These are phyloP conservation scores for Extremus antarcticus DNA, from an alignment of 495 filamentous ascomycete species.

Conservation along the genomic window DNA sequence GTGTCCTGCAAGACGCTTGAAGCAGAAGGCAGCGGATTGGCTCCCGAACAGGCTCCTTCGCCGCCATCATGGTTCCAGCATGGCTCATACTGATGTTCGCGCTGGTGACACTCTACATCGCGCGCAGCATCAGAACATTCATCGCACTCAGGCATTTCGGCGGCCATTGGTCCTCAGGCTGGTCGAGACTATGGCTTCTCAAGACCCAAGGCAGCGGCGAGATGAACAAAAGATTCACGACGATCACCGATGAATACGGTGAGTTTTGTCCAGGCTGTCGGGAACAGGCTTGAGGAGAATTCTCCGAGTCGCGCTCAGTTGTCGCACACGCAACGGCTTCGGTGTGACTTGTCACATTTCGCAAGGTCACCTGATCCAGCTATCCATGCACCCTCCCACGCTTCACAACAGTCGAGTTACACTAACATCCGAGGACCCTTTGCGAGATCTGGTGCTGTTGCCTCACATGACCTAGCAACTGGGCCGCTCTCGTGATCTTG, in stretches of 20 bases:
- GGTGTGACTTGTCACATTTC: not conserved
- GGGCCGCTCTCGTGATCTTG: not conserved
- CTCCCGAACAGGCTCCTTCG: not conserved
- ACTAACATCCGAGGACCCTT: too few relatives aligned
- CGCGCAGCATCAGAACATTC: constrained; percentile 15
- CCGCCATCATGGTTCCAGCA: constrained; percentile 9
- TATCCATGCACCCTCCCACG: too few relatives aligned
- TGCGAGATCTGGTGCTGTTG: too few relatives aligned
- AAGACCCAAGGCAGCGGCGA: constrained; percentile 17
- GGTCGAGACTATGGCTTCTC: constrained; percentile 24
- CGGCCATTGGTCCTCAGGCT: constrained; percentile 20
- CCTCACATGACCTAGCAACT: not conserved
- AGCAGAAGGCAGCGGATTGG: not conserved
- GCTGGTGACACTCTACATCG: constrained; percentile 13
- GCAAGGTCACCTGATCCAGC: not conserved
- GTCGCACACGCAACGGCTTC: not conserved
- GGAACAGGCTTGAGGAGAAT: not conserved
- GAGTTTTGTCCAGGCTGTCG: not conserved
- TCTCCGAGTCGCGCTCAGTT: not conserved
- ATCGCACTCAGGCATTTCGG: constrained; percentile 19
- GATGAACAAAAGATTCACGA: constrained; percentile 25
- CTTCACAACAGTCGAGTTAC: too few relatives aligned
- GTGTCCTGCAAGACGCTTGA: not conserved
- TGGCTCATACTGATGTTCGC: constrained; percentile 7
- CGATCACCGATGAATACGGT: constrained; percentile 24